Evolutionary conservation across 306 rosid genomes (phyloP).

Genomic region (Casuarina equisetifolia): DNA sequence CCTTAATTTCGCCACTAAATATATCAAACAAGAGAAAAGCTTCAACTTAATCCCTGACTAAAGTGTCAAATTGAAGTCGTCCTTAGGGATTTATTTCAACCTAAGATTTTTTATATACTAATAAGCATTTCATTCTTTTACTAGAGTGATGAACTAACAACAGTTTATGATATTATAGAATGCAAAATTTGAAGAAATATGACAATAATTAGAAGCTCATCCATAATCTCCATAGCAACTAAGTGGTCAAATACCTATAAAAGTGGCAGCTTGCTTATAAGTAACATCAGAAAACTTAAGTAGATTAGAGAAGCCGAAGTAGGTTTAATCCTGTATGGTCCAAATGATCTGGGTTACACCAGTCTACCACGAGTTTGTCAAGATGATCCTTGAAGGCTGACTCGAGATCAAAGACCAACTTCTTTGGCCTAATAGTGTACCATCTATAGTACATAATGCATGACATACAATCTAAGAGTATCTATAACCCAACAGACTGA

Average conservation of each 20-base stretch:
- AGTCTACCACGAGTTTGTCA: not conserved
- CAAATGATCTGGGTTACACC: not conserved
- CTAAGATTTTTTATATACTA: not conserved
- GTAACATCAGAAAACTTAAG: not conserved
- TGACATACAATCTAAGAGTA: constrained; percentile 14
- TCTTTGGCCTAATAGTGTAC: not conserved
- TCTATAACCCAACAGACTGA: constrained; percentile 3
- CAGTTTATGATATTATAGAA: not conserved
- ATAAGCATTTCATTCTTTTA: not conserved
- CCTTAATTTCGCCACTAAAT: not conserved
- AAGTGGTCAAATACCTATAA: not conserved
- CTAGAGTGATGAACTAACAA: not conserved
- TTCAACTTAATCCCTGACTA: not conserved
- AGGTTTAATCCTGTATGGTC: not conserved
- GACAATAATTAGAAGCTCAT: not conserved
- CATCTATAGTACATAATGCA: constrained; percentile 5
- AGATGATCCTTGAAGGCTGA: not conserved
- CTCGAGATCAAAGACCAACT: not conserved
- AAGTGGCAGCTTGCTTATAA: not conserved
- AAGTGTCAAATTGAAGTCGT: not conserved
- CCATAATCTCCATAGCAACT: not conserved
- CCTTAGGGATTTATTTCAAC: not conserved
- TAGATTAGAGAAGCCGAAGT: not conserved
- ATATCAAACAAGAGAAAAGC: not conserved
- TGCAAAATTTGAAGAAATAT: not conserved